These are phyloP conservation scores for Pyronema omphalodes DNA, from an alignment of 495 filamentous ascomycete genomes.

Conservation along the genomic window DNA sequence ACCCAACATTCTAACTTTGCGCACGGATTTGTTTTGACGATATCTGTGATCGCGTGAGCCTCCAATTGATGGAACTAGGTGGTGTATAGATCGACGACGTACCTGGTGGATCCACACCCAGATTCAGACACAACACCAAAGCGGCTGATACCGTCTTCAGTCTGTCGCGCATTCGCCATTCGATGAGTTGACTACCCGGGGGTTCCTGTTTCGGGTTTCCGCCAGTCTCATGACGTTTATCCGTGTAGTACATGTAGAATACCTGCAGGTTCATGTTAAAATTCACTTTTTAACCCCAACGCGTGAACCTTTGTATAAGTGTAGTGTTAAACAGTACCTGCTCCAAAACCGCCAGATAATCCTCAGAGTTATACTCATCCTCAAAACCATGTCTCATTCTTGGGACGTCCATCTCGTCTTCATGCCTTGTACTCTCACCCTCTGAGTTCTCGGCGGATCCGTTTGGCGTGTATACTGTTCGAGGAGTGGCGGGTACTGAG, in stretches of 20 bases:
- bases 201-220: slow-evolving; percentile 60
- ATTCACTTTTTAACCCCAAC: background rate
- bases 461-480: background rate
- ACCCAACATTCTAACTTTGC: slow-evolving; percentile 95
- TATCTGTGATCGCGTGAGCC: slow-evolving; percentile 9
- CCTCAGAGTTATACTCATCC: slow-evolving; percentile 49
- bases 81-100: slow-evolving; percentile 28
- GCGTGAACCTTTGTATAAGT: slow-evolving; percentile 7
- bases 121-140: slow-evolving; percentile 84
- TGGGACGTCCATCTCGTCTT: slow-evolving; percentile 17
- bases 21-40: slow-evolving; percentile 73
- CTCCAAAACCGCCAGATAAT: slow-evolving; percentile 26
- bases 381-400: slow-evolving; percentile 47
- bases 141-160: slow-evolving; percentile 93
- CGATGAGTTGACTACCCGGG: slow-evolving; percentile 47
- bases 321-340: slow-evolving; percentile 25
- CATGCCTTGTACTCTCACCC: slow-evolving; percentile 1
- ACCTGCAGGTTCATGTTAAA: slow-evolving; percentile 31
- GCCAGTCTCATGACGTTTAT: slow-evolving; percentile 93
- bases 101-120: slow-evolving; percentile 93
- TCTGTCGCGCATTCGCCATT: slow-evolving; percentile 93
- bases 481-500: slow-evolving; percentile 15
- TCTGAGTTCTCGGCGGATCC: background rate
- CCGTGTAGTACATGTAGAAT: slow-evolving; percentile 98
- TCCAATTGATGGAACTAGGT: background rate